Conservation (phyloP, 2,329 filamentous ascomycete genomes). For the Monilinia aucupariae region DNA sequence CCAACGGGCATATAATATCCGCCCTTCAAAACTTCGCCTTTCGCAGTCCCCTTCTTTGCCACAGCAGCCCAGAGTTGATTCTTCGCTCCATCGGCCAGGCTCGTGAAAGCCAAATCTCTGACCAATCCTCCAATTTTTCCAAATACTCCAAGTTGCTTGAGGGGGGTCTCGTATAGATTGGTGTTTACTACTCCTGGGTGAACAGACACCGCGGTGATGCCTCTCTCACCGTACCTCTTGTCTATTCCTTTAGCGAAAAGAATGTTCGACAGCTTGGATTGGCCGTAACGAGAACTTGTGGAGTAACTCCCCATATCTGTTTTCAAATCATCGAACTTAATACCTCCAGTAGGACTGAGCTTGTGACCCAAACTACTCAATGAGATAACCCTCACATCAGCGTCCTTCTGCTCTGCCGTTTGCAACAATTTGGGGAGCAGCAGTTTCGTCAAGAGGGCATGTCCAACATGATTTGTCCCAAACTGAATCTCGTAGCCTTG, state of each 20-base stretch:
- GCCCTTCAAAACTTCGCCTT: conserved; percentile 28
- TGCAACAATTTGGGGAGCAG: conserved; percentile 36
- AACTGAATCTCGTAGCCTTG: conserved; percentile 47
- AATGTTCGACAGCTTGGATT: conserved; percentile 46
- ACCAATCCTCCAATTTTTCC: conserved; percentile 6
- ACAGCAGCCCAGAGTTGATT: conserved; percentile 42
- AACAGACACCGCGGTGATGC: conserved; percentile 37
- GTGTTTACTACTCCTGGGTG: conserved; percentile 38
- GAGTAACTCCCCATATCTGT: conserved; percentile 7
- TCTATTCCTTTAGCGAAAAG: conserved; percentile 41
- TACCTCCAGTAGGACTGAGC: conserved; percentile 16
- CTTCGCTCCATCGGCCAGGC: conserved; percentile 32
- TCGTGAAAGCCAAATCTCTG: conserved; percentile 7
- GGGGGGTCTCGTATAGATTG: conserved; percentile 11
- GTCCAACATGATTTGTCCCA: conserved; percentile 45
- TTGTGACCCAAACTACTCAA: conserved; percentile 14
- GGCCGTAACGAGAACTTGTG: conserved; percentile 37
- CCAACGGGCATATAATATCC: conserved; percentile 40
- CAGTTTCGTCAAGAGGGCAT: conserved; percentile 40
- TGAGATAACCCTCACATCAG: conserved; percentile 21
- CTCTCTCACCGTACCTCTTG: conserved; percentile 34
- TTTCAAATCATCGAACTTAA: conserved; percentile 31
- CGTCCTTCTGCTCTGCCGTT: conserved; percentile 22
- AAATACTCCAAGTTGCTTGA: neutral
- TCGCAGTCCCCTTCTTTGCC: conserved; percentile 24